A percentile compares a stretch with the other conserved stretches of the same genome.
Conservation (phyloP, 345 rosid species). For the Ricinus communis region DNA sequence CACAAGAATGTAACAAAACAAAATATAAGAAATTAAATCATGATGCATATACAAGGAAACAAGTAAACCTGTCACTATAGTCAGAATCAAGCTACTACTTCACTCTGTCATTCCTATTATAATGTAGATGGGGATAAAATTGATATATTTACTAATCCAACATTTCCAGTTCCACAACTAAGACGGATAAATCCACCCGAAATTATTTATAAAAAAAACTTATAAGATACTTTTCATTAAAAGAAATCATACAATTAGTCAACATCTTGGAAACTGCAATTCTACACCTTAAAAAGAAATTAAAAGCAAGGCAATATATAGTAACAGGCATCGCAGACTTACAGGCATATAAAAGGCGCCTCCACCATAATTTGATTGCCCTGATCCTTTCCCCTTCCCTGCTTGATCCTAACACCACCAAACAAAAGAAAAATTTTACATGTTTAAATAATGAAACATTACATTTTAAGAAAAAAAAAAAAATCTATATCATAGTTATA, state of each 20-base stretch:
- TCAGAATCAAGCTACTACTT: not conserved
- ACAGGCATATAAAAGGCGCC: slow-evolving; percentile 59
- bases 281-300: not conserved
- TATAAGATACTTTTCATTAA: not conserved
- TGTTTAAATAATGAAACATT: too few species aligned
- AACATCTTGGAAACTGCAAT: slow-evolving; percentile 1
- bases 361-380: slow-evolving; percentile 52
- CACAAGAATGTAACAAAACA: not conserved
- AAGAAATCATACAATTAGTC: not conserved
- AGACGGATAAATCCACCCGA: too few species aligned
- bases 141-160: not conserved
- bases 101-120: too few species aligned
- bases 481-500: too few species aligned
- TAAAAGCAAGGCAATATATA: not conserved
- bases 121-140: not conserved
- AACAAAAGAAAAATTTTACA: slow-evolving; percentile 6
- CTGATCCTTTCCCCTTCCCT: slow-evolving; percentile 38
- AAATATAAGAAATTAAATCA: slow-evolving; percentile 1
- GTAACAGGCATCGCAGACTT: slow-evolving; percentile 20
- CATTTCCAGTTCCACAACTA: not conserved
- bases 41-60: not conserved
- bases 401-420: slow-evolving; percentile 41
- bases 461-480: too few species aligned
- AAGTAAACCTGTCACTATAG: not conserved
- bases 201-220: too few species aligned